Base-by-base conservation (phyloP, 2,329 filamentous ascomycete genomes). In the Sporothrix inflata region DNA sequence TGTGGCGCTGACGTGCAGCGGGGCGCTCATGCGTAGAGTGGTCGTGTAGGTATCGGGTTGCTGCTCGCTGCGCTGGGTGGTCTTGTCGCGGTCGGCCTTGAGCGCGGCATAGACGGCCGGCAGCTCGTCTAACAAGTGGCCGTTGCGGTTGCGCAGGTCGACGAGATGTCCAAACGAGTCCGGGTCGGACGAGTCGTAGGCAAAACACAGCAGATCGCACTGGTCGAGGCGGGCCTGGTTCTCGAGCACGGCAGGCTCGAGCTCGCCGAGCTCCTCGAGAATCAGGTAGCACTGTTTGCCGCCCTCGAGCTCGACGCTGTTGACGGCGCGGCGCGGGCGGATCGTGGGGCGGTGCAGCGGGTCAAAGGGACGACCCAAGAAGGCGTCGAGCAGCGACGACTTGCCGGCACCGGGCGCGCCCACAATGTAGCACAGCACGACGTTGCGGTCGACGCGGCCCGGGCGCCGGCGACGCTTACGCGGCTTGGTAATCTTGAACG, bases 211-310 rank as follows among this genome's bases (percentile, higher is more conserved):
- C 30, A 99, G 87, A 81, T 99, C 96, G 81, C 95, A 98, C 6
- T 94, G 91, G 78, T 97, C 94, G 16, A 99, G 86, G 81, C 97
- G 97, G 60, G 90, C 88, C 78, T 91, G 90, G 79, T 99, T 99
- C 72, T 98, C 96, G 3, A 99, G 85, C 71, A 98, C 94, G 14
- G 96, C 96, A 0, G 94, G 92, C 80, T 98, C 96, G n/a, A 97
- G 85, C 81, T 98, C 94, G 45, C 96, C 96, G 0, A 98, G 90
- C 81, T 99, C 96, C 78, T 97, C 93, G 30, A 98, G 86, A 73
- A 99, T 98, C 45, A 99, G 86, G 79, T 99, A 98, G 80, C 94
- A 97, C 82, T 99, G 96, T 80, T 97, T 97, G 69, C 96, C 96
- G 11, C 96, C 96, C 61, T 94, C 94, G 0, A 99, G 88, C 79